phyloP scores from a whole-genome alignment of 306 rosid genomes.

The Aeschynomene evenia region DNA sequence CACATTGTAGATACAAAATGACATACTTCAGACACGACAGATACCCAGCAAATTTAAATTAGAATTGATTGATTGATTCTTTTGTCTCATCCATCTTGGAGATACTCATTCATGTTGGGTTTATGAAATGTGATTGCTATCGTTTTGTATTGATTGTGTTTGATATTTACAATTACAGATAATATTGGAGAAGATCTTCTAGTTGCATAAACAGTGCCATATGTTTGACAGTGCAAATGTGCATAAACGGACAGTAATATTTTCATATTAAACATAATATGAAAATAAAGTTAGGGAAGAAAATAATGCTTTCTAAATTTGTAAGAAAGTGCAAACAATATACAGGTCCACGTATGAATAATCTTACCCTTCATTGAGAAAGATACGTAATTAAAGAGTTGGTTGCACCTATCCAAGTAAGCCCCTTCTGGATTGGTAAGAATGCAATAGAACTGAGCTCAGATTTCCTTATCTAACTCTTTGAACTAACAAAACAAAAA shows the following conservation, averaged over 20 bases:
- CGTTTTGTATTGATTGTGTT: conserved; percentile 5
- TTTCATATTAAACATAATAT: neutral
- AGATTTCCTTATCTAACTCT: conserved; percentile 33
- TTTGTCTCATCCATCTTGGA: conserved; percentile 19
- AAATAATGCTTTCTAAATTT: neutral
- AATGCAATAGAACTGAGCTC: neutral
- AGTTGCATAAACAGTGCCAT: neutral
- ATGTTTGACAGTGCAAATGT: neutral
- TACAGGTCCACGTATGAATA: conserved; percentile 12
- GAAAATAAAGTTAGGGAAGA: neutral
- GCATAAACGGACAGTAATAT: neutral
- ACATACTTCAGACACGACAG: conserved; percentile 37
- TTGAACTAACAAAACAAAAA: conserved; percentile 18
- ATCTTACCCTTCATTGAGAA: conserved; percentile 17
- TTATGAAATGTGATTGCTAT: neutral
- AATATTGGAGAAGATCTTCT: neutral
- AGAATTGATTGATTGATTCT: conserved; percentile 33
- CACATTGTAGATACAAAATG: conserved; percentile 59
- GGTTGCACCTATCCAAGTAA: conserved; percentile 33
- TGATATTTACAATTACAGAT: neutral
- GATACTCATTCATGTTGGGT: conserved; percentile 15
- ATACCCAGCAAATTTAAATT: conserved; percentile 28
- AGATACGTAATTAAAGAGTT: conserved; percentile 20
- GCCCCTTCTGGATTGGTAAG: neutral
- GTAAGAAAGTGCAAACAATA: conserved; percentile 2